phyloP scores from a whole-genome alignment of 768 basidiomycete species.

The Trichaptum fuscoviolaceum region DNA sequence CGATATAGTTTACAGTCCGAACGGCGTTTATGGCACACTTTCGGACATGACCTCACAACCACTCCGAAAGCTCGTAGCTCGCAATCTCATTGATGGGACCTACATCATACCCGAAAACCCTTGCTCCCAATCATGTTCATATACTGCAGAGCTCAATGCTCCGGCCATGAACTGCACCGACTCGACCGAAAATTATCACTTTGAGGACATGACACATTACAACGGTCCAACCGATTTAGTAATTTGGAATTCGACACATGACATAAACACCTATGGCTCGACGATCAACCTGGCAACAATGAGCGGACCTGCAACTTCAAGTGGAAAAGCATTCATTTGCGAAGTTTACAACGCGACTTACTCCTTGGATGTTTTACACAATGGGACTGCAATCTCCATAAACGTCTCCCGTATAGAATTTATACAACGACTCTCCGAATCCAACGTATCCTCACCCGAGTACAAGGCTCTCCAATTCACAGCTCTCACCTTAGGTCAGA shows the following conservation, averaged over 20 bases:
- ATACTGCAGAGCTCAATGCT: background rate
- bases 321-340: background rate
- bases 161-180: background rate
- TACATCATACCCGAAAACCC: background rate
- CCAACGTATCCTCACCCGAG: too few species aligned
- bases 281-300: background rate
- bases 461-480: too few species aligned
- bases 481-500: too few species aligned
- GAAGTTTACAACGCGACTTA: background rate
- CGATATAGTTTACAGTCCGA: background rate
- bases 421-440: too few species aligned
- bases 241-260: background rate
- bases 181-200: background rate
- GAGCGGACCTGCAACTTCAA: background rate
- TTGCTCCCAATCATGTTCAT: background rate
- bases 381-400: too few species aligned
- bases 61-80: background rate
- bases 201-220: background rate
- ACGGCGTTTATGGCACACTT: background rate
- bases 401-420: too few species aligned
- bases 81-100: background rate
- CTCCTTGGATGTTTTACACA: background rate
- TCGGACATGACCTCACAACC: background rate
- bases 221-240: background rate
- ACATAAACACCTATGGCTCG: background rate